phyloP scores from a whole-genome alignment of 1,139 yeast genomes.

The Geotrichum aggregatum region DNA sequence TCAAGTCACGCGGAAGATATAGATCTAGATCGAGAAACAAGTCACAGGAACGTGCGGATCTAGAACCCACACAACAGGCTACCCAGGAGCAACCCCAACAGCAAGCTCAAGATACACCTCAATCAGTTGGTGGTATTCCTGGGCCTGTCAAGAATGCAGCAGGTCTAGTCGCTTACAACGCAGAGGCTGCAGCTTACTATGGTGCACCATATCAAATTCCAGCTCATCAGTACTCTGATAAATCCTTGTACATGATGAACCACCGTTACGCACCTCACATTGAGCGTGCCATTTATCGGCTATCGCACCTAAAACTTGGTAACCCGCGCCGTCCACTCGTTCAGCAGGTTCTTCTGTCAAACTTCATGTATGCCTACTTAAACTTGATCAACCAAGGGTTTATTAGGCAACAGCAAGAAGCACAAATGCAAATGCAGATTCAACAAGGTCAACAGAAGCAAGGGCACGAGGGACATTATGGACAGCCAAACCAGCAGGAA shows the following conservation, averaged over 20 bases:
- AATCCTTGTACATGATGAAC: constrained; percentile 39
- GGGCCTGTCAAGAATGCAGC: constrained; percentile 17
- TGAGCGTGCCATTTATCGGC: constrained; percentile 88
- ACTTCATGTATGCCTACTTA: constrained; percentile 95
- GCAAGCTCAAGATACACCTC: not conserved
- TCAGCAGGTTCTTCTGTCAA: constrained; percentile 87
- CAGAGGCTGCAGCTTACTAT: constrained; percentile 26
- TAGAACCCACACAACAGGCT: constrained; percentile 5
- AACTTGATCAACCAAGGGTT: constrained; percentile 79
- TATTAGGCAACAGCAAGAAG: constrained; percentile 37
- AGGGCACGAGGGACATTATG: not conserved
- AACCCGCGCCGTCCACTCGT: constrained; percentile 86
- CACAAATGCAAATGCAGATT: constrained; percentile 19
- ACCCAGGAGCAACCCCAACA: constrained; percentile 1
- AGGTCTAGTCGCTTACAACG: constrained; percentile 26
- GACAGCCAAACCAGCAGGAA: constrained; percentile 7
- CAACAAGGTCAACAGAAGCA: constrained; percentile 25
- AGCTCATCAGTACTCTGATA: constrained; percentile 39
- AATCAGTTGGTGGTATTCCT: constrained; percentile 11
- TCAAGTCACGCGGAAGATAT: constrained; percentile 16
- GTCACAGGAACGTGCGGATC: constrained; percentile 11
- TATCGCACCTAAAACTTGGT: constrained; percentile 87
- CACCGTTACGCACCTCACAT: constrained; percentile 86
- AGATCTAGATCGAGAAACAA: constrained; percentile 17
- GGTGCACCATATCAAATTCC: constrained; percentile 41